Conservation (phyloP, 2,329 filamentous ascomycete genomes). For the Ophiostoma sp. region DNA sequence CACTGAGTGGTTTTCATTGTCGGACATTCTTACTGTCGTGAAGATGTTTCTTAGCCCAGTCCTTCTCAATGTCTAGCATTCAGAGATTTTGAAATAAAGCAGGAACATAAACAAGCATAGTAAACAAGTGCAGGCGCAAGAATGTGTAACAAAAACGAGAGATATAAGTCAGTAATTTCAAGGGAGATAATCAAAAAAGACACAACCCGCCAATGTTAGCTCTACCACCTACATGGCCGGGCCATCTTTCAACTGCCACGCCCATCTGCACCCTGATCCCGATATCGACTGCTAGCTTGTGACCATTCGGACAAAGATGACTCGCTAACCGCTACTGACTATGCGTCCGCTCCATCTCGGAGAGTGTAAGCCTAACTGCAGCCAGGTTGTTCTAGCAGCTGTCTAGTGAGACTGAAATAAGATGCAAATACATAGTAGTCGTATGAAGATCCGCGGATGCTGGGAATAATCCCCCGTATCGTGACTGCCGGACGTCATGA, state of each 20-base stretch:
- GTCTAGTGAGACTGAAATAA: neutral
- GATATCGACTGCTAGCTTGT: neutral
- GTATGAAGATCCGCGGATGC: neutral
- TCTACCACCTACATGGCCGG: no score
- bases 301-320: neutral
- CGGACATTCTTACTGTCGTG: no score
- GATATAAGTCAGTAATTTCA: no score
- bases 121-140: no score
- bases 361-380: neutral
- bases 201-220: no score
- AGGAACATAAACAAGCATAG: no score
- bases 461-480: neutral
- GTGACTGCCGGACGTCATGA: conserved; percentile 2
- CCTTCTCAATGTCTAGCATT: no score
- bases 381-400: neutral
- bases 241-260: neutral
- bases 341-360: neutral
- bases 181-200: no score
- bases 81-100: no score
- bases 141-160: no score
- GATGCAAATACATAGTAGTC: neutral
- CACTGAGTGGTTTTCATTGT: neutral
- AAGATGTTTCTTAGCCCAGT: no score
- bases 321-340: neutral
- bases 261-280: neutral